Conservation (phyloP, 352 stramenopile species). For the Phytophthora idaei region DNA sequence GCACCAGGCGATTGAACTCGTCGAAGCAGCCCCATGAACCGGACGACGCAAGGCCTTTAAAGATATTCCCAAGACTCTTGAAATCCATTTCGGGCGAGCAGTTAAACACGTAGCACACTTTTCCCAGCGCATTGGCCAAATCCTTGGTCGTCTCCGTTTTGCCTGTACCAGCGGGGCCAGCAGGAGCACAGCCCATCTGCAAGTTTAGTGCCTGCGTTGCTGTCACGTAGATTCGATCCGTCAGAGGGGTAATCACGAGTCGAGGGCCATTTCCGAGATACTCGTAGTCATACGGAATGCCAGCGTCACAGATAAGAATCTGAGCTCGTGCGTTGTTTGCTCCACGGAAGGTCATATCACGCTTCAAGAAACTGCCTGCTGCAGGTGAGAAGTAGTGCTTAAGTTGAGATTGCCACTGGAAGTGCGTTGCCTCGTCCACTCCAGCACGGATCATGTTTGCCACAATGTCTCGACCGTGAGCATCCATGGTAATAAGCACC, state of each 20-base stretch:
- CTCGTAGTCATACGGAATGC: slow-evolving; percentile 97
- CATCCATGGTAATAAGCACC: slow-evolving; percentile 96
- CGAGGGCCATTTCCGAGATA: slow-evolving; percentile 95
- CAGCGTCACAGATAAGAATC: slow-evolving; percentile 93
- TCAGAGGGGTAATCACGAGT: slow-evolving; percentile 95
- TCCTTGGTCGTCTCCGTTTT: slow-evolving; percentile 98
- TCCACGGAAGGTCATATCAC: slow-evolving; percentile 90
- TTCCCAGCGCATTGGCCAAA: slow-evolving; percentile 93
- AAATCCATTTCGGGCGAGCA: slow-evolving; percentile 97
- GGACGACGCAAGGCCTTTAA: slow-evolving; percentile 94
- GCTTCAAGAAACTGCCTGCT: slow-evolving; percentile 89
- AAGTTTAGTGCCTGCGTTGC: slow-evolving; percentile 95
- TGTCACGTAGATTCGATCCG: slow-evolving; percentile 97
- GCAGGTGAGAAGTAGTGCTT: slow-evolving; percentile 94
- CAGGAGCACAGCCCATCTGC: slow-evolving; percentile 84
- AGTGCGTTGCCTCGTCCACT: slow-evolving; percentile 83
- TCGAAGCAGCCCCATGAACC: slow-evolving; percentile 97
- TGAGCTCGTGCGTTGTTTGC: slow-evolving; percentile 78
- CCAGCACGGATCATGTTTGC: slow-evolving; percentile 93
- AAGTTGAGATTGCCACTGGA: slow-evolving; percentile 96
- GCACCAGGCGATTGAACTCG: slow-evolving; percentile 96
- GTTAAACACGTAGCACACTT: slow-evolving; percentile 97
- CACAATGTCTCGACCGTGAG: slow-evolving; percentile 95
- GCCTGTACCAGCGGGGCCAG: slow-evolving; percentile 87
- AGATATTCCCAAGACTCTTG: slow-evolving; percentile 96